phyloP scores from a whole-genome alignment of 208 protist species.

The Vickermania spadyakhi region DNA sequence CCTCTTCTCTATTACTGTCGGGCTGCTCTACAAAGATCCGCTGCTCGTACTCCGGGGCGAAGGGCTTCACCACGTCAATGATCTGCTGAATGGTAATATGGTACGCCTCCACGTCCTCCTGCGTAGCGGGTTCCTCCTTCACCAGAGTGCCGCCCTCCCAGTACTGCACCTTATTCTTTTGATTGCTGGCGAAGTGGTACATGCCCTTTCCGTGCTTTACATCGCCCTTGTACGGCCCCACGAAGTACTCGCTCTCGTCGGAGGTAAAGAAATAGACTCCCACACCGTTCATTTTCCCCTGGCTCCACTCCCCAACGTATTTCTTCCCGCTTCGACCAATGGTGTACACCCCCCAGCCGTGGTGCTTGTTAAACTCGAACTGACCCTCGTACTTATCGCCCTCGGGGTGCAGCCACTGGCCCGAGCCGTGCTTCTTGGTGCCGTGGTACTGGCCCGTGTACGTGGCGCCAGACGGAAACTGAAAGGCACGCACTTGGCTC shows the following conservation, averaged over 20 bases:
- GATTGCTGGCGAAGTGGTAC: constrained; percentile 79
- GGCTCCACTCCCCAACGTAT: constrained; percentile 75
- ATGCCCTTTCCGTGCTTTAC: constrained; percentile 78
- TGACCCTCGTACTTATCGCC: constrained; percentile 86
- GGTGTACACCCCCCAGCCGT: constrained; percentile 86
- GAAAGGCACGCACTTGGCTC: constrained; percentile 73
- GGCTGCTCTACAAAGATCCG: constrained; percentile 18
- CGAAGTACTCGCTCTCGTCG: constrained; percentile 82
- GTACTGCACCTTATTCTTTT: constrained; percentile 56
- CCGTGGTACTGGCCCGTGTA: constrained; percentile 84
- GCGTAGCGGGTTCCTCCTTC: constrained; percentile 45
- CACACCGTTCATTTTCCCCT: constrained; percentile 84
- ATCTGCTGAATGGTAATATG: constrained; percentile 43
- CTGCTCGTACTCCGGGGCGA: constrained; percentile 60
- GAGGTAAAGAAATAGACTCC: constrained; percentile 88
- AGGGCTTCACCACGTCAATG: constrained; percentile 44
- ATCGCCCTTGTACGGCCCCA: constrained; percentile 73
- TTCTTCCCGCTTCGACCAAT: constrained; percentile 82
- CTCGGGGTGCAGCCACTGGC: constrained; percentile 82
- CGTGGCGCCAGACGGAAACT: constrained; percentile 79
- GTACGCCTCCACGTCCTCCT: constrained; percentile 38
- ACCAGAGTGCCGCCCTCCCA: constrained; percentile 64
- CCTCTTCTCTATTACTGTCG: background rate
- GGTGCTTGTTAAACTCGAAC: constrained; percentile 83
- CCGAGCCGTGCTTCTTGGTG: constrained; percentile 83